Conservation (phyloP, 2,329 filamentous ascomycete species). For the Coniochaeta ligniaria region DNA sequence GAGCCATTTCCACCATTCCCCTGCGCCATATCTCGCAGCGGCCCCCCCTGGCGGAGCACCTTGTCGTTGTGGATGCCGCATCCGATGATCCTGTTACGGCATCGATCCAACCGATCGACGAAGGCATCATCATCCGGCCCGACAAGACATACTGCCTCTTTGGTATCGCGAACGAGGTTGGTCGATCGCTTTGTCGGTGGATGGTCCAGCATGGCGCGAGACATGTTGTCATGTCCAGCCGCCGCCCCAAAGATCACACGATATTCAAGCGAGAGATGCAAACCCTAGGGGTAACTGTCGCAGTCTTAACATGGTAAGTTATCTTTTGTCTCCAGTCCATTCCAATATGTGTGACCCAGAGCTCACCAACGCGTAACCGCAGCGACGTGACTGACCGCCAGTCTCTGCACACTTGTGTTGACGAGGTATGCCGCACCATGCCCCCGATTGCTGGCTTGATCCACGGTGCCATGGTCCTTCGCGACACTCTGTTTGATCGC, state of each 20-base stretch:
- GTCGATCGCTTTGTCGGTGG: slow-evolving; percentile 20
- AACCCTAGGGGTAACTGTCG: slow-evolving; percentile 6
- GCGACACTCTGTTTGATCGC: slow-evolving; percentile 16
- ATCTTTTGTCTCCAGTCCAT: too few species aligned
- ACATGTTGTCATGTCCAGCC: slow-evolving; percentile 21
- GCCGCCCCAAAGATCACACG: slow-evolving; percentile 17
- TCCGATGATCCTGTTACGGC: slow-evolving; percentile 2
- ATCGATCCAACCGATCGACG: background rate
- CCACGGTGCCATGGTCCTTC: slow-evolving; percentile 29
- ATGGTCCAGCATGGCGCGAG: slow-evolving; percentile 22
- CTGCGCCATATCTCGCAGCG: too few species aligned
- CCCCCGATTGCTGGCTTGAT: slow-evolving; percentile 27
- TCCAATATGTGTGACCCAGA: too few species aligned
- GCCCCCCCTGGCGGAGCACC: too few species aligned
- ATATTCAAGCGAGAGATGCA: slow-evolving; percentile 13
- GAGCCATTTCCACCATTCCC: too few species aligned
- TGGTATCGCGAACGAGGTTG: slow-evolving; percentile 19
- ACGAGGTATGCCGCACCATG: too few species aligned
- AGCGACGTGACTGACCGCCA: slow-evolving; percentile 13
- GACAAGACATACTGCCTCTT: slow-evolving; percentile 23
- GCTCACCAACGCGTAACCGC: too few species aligned
- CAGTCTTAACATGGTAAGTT: slow-evolving; percentile 7
- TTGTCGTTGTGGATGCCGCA: too few species aligned
- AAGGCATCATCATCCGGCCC: background rate
- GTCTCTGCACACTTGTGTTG: too few species aligned